Conservation (phyloP, 257 asterid genomes). For the Capsicum pubescens region DNA sequence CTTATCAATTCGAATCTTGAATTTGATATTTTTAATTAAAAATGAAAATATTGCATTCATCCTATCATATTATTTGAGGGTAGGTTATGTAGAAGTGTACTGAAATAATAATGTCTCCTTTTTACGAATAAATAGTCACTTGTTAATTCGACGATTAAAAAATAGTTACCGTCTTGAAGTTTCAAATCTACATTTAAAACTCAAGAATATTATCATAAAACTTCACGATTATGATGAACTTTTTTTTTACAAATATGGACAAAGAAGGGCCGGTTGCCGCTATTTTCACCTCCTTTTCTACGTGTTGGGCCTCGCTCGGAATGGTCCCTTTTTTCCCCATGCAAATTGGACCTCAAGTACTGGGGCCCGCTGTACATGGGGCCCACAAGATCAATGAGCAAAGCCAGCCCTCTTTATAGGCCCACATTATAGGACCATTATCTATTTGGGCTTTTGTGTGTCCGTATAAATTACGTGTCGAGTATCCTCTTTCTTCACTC, state of each 20-base stretch:
- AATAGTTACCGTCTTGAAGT: background rate
- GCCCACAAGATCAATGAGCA: slow-evolving; percentile 5
- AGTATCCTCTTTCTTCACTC: too few species aligned
- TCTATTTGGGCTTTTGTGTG: background rate
- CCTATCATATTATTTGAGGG: too few species aligned
- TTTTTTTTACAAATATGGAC: background rate
- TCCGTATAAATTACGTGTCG: background rate
- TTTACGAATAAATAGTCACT: too few species aligned
- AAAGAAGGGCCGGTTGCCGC: background rate
- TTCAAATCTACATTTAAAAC: background rate
- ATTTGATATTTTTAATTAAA: background rate
- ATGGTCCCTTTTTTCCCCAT: background rate
- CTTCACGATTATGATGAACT: background rate
- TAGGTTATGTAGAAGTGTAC: too few species aligned
- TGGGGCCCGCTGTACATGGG: background rate
- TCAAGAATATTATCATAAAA: background rate
- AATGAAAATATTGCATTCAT: background rate
- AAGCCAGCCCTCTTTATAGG: background rate
- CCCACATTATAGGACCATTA: background rate
- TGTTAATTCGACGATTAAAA: too few species aligned
- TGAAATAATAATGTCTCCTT: too few species aligned
- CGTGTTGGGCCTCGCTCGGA: too few species aligned
- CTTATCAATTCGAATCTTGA: background rate
- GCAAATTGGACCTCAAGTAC: background rate
- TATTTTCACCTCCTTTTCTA: too few species aligned